Conservation (phyloP, 305 asterid genomes). For the Solanum aculeatissimum region DNA sequence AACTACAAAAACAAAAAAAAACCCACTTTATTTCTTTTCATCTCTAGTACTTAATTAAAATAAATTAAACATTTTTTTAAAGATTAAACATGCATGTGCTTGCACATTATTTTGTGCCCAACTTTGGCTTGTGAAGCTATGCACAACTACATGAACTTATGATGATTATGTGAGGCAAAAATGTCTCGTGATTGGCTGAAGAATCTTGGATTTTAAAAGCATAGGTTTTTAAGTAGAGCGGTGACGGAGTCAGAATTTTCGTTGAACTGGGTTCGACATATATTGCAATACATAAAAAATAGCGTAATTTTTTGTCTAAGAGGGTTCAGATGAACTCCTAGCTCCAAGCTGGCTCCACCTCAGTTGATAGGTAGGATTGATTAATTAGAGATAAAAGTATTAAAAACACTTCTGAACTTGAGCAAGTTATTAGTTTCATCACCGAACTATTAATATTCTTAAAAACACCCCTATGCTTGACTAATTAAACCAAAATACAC, state of each 20-base stretch:
- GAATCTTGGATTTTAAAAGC: slow-evolving; percentile 11
- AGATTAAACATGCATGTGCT: slow-evolving; percentile 18
- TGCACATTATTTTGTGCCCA: slow-evolving; percentile 24
- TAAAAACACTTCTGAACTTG: too few relatives aligned
- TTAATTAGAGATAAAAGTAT: not conserved
- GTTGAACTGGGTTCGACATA: not conserved
- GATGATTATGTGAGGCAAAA: slow-evolving; percentile 5
- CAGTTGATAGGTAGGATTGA: not conserved
- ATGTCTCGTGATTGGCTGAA: slow-evolving; percentile 12
- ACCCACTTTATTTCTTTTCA: not conserved
- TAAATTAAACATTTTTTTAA: not conserved
- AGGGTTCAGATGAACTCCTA: not conserved
- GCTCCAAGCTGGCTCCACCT: accelerated
- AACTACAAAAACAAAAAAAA: not conserved
- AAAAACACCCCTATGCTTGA: too few relatives aligned
- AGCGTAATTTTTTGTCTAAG: not conserved
- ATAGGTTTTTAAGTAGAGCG: not conserved
- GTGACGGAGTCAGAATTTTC: not conserved
- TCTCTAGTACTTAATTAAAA: not conserved
- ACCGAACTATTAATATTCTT: too few relatives aligned
- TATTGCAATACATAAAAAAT: too few relatives aligned
- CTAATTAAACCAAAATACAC: too few relatives aligned
- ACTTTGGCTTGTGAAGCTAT: slow-evolving; percentile 1
- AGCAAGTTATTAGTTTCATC: too few relatives aligned
- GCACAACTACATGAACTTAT: not conserved